These are phyloP conservation scores for Arthrobotrys sphaeroides DNA, from an alignment of 2,329 filamentous ascomycete genomes.

Conservation along the genomic window DNA sequence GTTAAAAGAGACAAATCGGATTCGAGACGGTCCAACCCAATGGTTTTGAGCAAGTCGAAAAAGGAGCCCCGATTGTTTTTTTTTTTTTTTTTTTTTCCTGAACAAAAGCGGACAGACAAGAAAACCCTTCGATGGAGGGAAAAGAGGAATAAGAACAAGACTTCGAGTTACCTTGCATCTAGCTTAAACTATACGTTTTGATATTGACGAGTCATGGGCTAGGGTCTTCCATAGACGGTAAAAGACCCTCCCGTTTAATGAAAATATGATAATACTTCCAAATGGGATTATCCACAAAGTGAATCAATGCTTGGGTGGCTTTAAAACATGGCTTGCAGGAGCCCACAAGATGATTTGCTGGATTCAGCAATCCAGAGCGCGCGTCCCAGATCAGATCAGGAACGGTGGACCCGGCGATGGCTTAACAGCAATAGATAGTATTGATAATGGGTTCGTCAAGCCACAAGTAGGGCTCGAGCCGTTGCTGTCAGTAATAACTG, in stretches of 20 bases:
- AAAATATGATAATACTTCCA: constrained; percentile 41
- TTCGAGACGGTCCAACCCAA: constrained; percentile 34
- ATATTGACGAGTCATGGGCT: constrained; percentile 44
- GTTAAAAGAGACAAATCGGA: constrained; percentile 46
- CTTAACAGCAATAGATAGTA: constrained; percentile 36
- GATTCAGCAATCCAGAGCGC: constrained; percentile 33
- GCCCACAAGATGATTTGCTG: constrained; percentile 46
- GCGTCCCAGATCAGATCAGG: constrained; percentile 53
- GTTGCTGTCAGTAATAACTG: constrained; percentile 47
- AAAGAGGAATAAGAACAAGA: constrained; percentile 24
- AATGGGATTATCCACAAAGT: constrained; percentile 46
- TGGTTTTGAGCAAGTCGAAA: constrained; percentile 31
- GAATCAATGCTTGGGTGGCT: constrained; percentile 52
- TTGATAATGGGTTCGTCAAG: constrained; percentile 48
- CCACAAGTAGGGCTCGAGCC: constrained; percentile 51
- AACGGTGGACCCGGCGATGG: constrained; percentile 44
- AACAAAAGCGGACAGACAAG: constrained; percentile 20
- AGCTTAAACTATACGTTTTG: constrained; percentile 21
- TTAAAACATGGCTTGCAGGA: constrained; percentile 53
- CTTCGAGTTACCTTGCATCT: constrained; percentile 27
- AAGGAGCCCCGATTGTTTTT: constrained; percentile 1
- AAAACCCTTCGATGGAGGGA: constrained; percentile 21
- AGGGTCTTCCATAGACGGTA: constrained; percentile 36
- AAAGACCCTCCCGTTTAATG: constrained; percentile 37
- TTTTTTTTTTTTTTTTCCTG: background rate